These are phyloP conservation scores for Dactylellina sp. DNA, from an alignment of 2,329 filamentous ascomycete genomes.

Conservation along the genomic window DNA sequence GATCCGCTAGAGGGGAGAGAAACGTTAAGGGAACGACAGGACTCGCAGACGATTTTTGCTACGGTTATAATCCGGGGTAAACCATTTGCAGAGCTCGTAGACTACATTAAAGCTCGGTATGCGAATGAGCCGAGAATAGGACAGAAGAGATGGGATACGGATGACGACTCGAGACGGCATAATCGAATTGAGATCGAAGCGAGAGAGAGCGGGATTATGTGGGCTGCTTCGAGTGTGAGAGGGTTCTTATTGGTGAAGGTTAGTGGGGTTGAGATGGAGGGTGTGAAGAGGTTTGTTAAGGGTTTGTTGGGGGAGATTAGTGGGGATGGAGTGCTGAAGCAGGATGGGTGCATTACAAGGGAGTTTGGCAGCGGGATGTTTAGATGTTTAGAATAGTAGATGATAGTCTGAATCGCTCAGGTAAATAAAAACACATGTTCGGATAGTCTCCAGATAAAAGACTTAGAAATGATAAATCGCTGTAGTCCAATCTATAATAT, in stretches of 20 bases:
- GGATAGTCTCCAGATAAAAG: constrained; percentile 7
- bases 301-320: constrained; percentile 70
- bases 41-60: constrained; percentile 80
- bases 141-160: constrained; percentile 65
- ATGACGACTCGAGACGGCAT: constrained; percentile 65
- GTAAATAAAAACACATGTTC: too few relatives aligned
- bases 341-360: constrained; percentile 76
- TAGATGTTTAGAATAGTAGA: constrained; percentile 75
- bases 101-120: constrained; percentile 85
- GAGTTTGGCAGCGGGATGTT: constrained; percentile 84
- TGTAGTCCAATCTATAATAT: constrained; percentile 29
- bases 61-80: constrained; percentile 85
- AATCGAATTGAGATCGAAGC: constrained; percentile 69
- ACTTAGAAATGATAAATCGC: not conserved
- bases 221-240: constrained; percentile 83
- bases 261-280: constrained; percentile 82
- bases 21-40: constrained; percentile 73
- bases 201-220: constrained; percentile 75
- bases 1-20: constrained; percentile 60
- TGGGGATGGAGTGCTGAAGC: constrained; percentile 27
- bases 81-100: constrained; percentile 73
- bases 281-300: constrained; percentile 81
- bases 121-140: constrained; percentile 82
- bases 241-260: constrained; percentile 93
- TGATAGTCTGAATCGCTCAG: too few relatives aligned